These are phyloP conservation scores for Oryza officinalis DNA, from an alignment of 176 grass and related monocot genomes.

Conservation along the genomic window DNA sequence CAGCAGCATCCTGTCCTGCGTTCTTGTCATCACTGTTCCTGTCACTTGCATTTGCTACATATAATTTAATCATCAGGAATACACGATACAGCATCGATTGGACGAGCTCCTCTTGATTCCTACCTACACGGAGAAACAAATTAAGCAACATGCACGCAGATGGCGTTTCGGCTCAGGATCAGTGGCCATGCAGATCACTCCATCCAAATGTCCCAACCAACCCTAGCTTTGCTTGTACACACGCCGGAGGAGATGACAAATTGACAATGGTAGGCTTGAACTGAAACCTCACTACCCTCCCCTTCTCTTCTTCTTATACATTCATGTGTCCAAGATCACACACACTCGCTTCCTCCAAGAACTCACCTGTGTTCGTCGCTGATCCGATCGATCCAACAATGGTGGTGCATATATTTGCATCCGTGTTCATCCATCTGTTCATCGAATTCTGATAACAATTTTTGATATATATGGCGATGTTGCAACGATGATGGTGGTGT, in stretches of 20 bases:
- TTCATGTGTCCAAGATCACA: background rate
- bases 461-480: background rate
- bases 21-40: background rate
- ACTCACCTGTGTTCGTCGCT: background rate
- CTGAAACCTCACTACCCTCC: too few species aligned
- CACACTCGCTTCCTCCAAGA: background rate
- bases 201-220: constrained; percentile 46
- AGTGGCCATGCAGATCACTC: constrained; percentile 26
- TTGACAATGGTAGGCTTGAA: background rate
- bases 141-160: background rate
- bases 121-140: constrained; percentile 30
- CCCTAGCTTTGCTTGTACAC: constrained; percentile 10
- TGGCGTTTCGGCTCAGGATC: constrained; percentile 29
- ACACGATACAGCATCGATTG: constrained; percentile 5
- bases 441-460: background rate
- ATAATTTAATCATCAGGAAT: background rate
- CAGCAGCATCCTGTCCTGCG: background rate
- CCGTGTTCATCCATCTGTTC: background rate
- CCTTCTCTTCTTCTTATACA: constrained; percentile 9
- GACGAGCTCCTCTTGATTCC: background rate
- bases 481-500: background rate
- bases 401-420: constrained; percentile 21
- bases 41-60: background rate
- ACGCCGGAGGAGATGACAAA: background rate
- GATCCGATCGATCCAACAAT: constrained; percentile 26